Evolutionary conservation across 148 eudicot species (phyloP).

Genomic region (Vaccinium darrowii): DNA sequence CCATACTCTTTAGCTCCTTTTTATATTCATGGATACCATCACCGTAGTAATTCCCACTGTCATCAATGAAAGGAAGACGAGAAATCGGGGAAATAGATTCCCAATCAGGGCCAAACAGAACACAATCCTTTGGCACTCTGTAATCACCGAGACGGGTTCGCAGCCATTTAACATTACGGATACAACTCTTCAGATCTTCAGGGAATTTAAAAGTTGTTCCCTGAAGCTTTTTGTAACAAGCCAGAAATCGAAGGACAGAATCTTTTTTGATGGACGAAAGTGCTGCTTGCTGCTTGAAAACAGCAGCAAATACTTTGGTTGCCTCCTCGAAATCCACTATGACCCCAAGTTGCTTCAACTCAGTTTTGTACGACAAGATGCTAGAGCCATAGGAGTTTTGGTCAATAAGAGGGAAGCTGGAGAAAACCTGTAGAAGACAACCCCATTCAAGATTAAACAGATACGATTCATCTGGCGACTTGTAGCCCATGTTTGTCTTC

Average conservation of each 20-base stretch:
- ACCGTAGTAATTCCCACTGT: slow-evolving; percentile 46
- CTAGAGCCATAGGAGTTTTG: slow-evolving; percentile 34
- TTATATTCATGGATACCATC: slow-evolving; percentile 37
- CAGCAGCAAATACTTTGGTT: slow-evolving; percentile 33
- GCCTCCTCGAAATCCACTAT: slow-evolving; percentile 45
- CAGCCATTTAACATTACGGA: slow-evolving; percentile 47
- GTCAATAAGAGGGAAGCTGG: slow-evolving; percentile 44
- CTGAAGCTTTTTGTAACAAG: slow-evolving; percentile 36
- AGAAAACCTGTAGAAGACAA: slow-evolving; percentile 48
- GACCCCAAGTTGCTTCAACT: slow-evolving; percentile 43
- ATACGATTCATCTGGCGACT: slow-evolving; percentile 45
- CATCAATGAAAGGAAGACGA: slow-evolving; percentile 61
- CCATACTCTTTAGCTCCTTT: slow-evolving; percentile 43
- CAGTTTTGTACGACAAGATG: slow-evolving; percentile 32
- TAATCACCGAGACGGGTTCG: slow-evolving; percentile 49
- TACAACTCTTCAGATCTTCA: slow-evolving; percentile 28
- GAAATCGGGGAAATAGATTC: slow-evolving; percentile 41
- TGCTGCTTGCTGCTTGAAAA: slow-evolving; percentile 43
- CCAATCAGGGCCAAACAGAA: slow-evolving; percentile 51
- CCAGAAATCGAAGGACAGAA: slow-evolving; percentile 36
- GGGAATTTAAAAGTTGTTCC: slow-evolving; percentile 22
- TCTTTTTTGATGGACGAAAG: slow-evolving; percentile 30
- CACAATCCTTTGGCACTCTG: slow-evolving; percentile 51
- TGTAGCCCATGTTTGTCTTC: slow-evolving; percentile 42
- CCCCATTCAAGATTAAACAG: slow-evolving; percentile 53